A percentile compares a stretch with the other conserved stretches of the same genome.
These are phyloP conservation scores for Bryoglossum gracile DNA, from an alignment of 495 filamentous ascomycete genomes.

Conservation along the genomic window DNA sequence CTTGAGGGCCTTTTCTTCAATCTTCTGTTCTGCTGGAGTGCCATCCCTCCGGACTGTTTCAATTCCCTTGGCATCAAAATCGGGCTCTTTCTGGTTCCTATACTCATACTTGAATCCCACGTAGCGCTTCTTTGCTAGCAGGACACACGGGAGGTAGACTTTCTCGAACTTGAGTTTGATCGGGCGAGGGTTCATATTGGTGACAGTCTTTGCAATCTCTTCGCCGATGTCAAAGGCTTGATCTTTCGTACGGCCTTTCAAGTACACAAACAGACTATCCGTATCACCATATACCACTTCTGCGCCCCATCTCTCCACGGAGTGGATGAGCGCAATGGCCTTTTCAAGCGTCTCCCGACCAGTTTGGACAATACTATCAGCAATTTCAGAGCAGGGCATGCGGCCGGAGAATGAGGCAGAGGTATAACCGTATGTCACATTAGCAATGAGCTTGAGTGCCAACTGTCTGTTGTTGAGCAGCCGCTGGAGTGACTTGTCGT, in stretches of 20 bases:
- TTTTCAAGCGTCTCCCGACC: constrained; percentile 91
- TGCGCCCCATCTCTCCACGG: constrained; percentile 76
- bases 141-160: constrained; percentile 88
- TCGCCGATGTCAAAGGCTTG: constrained; percentile 89
- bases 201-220: constrained; percentile 87
- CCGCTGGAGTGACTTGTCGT: constrained; percentile 78
- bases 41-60: constrained; percentile 94
- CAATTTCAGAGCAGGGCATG: constrained; percentile 97
- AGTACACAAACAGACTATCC: constrained; percentile 88
- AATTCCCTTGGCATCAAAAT: constrained; percentile 97
- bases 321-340: constrained; percentile 88
- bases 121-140: constrained; percentile 95
- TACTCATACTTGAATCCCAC: constrained; percentile 96
- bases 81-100: constrained; percentile 67
- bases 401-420: constrained; percentile 91
- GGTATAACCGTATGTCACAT: constrained; percentile 97
- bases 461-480: constrained; percentile 91
- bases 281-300: constrained; percentile 98
- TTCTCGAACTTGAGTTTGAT: constrained; percentile 98
- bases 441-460: constrained; percentile 93
- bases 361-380: constrained; percentile 95
- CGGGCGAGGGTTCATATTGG: constrained; percentile 82
- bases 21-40: constrained; percentile 92
- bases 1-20: constrained; percentile 84
- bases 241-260: constrained; percentile 77